Base-by-base conservation (phyloP, 495 filamentous ascomycete genomes). In the Tuber calosporum region DNA sequence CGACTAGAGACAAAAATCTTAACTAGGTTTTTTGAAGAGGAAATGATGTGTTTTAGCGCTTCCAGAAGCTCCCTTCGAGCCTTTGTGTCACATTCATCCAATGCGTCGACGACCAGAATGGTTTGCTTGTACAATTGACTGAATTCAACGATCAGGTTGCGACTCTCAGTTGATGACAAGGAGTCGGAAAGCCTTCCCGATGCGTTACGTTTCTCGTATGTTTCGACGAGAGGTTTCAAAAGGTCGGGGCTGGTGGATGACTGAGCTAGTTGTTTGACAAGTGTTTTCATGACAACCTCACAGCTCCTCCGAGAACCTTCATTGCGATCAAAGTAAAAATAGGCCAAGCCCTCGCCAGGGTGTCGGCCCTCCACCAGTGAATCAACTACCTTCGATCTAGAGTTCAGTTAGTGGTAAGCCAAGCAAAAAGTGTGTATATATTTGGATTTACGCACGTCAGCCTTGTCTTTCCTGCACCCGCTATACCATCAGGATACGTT, bases 1-100 rank as follows among this genome's bases (percentile, higher is more conserved):
- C 77, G 70, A 40, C 77, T 73, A 13, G 78, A 76, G 34, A 77
- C 73, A 48, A 79, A 79, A 11, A 79, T 74, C 43, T 79, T 79
- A n/a, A 76, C 73, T 0, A 71, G 37, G 6, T 48, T 72, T 11
- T 71, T 43, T 1, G 74, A 68, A 3, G 36, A 30, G 3, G 36
- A 1, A 8, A 80, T 68, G 7, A 79, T 68, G 30, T 37, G 1
- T 36, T 66, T 66, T 17, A 80, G 58, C 0, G 73, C 43, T 4
- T 45, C 22, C 8, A 80, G 69, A 37, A 80, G 58, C 36, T 37
- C 36, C 17, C 66, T 17, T 4, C 73, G 69, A 19, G 40, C 58
- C 0, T 67, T 62, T 6, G 41, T 8, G 41, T 73, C 77, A 22
- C 75, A 70, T 45, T 80, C 77, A n/a, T 77, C 79, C 48, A 80